phyloP scores from a whole-genome alignment of 768 basidiomycete species.

The Tubosaeta sp. region DNA sequence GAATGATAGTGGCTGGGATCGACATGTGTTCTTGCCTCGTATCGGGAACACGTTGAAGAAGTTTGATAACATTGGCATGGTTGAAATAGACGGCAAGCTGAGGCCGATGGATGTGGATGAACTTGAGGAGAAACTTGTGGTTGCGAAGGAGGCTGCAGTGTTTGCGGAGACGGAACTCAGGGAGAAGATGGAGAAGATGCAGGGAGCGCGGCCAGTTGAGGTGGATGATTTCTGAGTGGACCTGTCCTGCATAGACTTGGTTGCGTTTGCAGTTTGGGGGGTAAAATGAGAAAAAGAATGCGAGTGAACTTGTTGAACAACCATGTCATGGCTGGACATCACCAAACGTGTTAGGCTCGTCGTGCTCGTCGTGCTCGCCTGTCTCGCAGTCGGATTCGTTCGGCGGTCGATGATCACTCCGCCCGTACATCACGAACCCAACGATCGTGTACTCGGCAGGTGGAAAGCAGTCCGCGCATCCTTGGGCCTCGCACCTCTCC shows the following conservation, averaged over 20 bases:
- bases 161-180: slow-evolving; percentile 72
- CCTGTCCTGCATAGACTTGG: not conserved
- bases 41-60: slow-evolving; percentile 60
- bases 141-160: slow-evolving; percentile 66
- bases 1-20: slow-evolving; percentile 86
- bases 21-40: slow-evolving; percentile 62
- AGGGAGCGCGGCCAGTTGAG: slow-evolving; percentile 47
- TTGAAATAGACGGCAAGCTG: slow-evolving; percentile 40
- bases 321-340: slow-evolving; percentile 23
- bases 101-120: slow-evolving; percentile 64
- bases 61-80: slow-evolving; percentile 63
- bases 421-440: not conserved
- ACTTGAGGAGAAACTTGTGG: slow-evolving; percentile 66
- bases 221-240: slow-evolving; percentile 30
- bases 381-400: slow-evolving; percentile 19
- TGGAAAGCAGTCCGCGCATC: slow-evolving; percentile 31
- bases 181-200: slow-evolving; percentile 70
- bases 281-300: too few species aligned
- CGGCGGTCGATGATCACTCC: slow-evolving; percentile 7
- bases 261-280: not conserved
- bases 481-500: slow-evolving; percentile 26
- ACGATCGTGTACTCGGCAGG: slow-evolving; percentile 25
- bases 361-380: slow-evolving; percentile 21
- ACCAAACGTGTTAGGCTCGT: too few species aligned
- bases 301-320: not conserved